These are phyloP conservation scores for Plasmodium gaboni DNA, from an alignment of 169 alveolate genomes.

Conservation along the genomic window DNA sequence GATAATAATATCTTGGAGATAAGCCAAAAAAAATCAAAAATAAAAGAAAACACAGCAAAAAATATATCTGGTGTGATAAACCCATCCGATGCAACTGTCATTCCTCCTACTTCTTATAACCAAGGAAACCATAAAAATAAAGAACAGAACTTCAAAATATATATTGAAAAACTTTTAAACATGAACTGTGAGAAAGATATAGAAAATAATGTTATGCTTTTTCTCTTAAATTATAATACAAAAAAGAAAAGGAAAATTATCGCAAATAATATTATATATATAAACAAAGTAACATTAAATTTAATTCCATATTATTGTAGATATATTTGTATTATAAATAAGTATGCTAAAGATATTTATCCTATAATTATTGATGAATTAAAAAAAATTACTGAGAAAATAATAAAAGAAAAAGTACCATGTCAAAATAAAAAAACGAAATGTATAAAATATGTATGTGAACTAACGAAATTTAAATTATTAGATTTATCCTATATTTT, in stretches of 20 bases:
- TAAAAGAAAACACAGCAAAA: background rate
- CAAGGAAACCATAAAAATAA: conserved; percentile 1
- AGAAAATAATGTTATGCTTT: conserved; percentile 46
- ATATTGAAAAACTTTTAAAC: conserved; percentile 22
- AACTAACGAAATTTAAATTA: conserved; percentile 41
- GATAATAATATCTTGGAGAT: no score
- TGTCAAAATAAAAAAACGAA: conserved; percentile 52
- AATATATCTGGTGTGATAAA: background rate
- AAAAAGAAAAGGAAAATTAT: conserved; percentile 49
- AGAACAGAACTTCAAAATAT: conserved; percentile 19
- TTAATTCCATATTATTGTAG: conserved; percentile 59
- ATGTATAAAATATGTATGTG: conserved; percentile 55
- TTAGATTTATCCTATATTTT: conserved; percentile 48
- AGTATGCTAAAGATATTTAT: conserved; percentile 38
- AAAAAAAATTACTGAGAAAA: conserved; percentile 41
- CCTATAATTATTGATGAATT: conserved; percentile 21
- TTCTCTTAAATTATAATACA: conserved; percentile 55
- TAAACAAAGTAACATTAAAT: conserved; percentile 15
- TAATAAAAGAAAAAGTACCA: conserved; percentile 51
- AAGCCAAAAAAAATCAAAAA: background rate
- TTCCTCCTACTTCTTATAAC: no score
- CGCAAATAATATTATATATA: conserved; percentile 22
- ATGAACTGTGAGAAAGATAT: conserved; percentile 55
- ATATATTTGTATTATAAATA: conserved; percentile 52
- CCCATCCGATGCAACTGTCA: background rate